These are phyloP conservation scores for Daldinia vernicosa DNA, from an alignment of 495 filamentous ascomycete species.

Conservation along the genomic window DNA sequence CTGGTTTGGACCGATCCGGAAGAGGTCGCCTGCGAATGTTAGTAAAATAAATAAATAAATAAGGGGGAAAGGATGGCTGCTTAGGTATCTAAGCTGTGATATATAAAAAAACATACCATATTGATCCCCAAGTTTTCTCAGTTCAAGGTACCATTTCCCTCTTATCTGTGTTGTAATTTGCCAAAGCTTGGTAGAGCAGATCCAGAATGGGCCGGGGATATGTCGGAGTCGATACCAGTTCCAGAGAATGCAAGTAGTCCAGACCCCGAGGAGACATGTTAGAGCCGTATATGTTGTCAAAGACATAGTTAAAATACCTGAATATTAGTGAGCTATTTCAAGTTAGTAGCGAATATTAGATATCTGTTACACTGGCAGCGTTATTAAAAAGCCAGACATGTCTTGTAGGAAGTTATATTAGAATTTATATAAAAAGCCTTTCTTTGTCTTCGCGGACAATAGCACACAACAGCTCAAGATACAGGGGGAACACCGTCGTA, in stretches of 20 bases:
- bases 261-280: constrained; percentile 4
- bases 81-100: not conserved
- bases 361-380: not conserved
- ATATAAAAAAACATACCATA: constrained; percentile 25
- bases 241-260: not conserved
- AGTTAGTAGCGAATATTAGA: not conserved
- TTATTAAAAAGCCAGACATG: constrained; percentile 1
- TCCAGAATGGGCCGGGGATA: constrained; percentile 34
- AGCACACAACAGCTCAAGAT: not conserved
- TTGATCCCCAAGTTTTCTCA: constrained; percentile 23
- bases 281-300: not conserved
- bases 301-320: not conserved
- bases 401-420: not conserved
- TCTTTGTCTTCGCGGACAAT: not conserved
- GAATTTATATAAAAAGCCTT: not conserved
- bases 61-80: too few relatives aligned
- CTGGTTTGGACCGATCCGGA: constrained; percentile 35
- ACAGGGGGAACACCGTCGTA: constrained; percentile 4
- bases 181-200: constrained; percentile 29
- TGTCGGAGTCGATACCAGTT: constrained; percentile 28
- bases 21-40: constrained; percentile 22
- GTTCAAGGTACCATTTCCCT: constrained; percentile 27
- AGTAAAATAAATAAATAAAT: not conserved
- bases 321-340: not conserved
- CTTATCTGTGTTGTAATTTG: constrained; percentile 24